Conservation (phyloP, 768 basidiomycete species). For the Fistulinella prunicolor region DNA sequence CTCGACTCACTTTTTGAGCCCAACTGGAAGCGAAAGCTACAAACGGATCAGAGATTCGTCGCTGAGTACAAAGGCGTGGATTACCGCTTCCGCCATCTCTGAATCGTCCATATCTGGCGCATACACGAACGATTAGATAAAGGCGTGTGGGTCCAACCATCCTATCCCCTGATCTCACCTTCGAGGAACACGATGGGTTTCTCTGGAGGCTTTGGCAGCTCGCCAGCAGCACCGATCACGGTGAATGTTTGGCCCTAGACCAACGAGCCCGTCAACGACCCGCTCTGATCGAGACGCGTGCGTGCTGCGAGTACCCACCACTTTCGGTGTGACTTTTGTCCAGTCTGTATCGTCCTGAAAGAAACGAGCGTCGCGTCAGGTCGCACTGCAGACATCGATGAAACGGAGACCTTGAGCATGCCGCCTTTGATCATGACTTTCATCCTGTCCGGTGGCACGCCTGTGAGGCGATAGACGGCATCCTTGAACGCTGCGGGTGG, state of each 20-base stretch:
- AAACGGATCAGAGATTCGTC: not conserved
- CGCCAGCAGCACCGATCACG: slow-evolving; percentile 92
- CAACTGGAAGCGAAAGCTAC: slow-evolving; percentile 78
- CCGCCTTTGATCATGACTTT: slow-evolving; percentile 97
- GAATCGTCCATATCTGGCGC: slow-evolving; percentile 78
- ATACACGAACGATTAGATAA: slow-evolving; percentile 15
- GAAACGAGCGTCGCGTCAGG: not conserved
- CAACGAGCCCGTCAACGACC: not conserved
- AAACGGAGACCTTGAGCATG: slow-evolving; percentile 69
- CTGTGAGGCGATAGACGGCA: slow-evolving; percentile 74
- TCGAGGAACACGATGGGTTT: slow-evolving; percentile 82
- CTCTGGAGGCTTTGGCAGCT: slow-evolving; percentile 83
- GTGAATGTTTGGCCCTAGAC: slow-evolving; percentile 82
- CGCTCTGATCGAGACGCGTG: slow-evolving; percentile 2
- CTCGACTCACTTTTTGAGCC: slow-evolving; percentile 63
- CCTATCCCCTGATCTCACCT: slow-evolving; percentile 59
- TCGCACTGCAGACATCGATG: not conserved
- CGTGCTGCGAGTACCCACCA: slow-evolving; percentile 42
- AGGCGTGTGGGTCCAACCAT: not conserved
- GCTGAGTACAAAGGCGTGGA: slow-evolving; percentile 16
- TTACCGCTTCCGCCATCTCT: slow-evolving; percentile 76
- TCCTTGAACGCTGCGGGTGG: slow-evolving; percentile 79
- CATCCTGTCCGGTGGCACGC: slow-evolving; percentile 88
- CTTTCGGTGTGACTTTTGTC: slow-evolving; percentile 80
- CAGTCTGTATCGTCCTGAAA: slow-evolving; percentile 82